Conservation (phyloP, 257 asterid genomes). For the Catharanthus roseus region DNA sequence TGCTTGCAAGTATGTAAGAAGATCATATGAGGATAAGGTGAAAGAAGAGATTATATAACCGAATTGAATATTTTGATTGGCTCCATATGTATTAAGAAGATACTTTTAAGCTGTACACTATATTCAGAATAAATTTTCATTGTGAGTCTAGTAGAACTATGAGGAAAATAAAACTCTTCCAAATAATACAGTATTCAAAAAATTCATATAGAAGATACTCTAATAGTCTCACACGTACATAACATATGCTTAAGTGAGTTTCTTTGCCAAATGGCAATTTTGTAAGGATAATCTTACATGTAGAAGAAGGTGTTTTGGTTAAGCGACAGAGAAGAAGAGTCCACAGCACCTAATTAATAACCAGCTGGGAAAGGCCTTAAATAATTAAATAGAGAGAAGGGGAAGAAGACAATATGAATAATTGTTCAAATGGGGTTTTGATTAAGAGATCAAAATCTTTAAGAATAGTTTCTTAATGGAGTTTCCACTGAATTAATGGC, state of each 20-base stretch:
- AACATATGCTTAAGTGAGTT: too few species aligned
- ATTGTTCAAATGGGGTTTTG: constrained; percentile 19
- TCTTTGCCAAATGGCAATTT: constrained; percentile 29
- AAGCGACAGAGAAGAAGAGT: constrained; percentile 24
- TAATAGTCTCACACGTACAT: too few species aligned
- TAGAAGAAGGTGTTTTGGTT: not conserved
- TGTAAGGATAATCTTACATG: not conserved
- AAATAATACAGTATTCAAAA: too few species aligned
- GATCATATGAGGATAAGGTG: not conserved
- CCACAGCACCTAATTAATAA: constrained; percentile 20
- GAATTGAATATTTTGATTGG: too few species aligned
- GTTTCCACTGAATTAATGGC: constrained; percentile 23
- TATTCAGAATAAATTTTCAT: too few species aligned
- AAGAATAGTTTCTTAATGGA: constrained; percentile 17
- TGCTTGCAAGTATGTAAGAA: constrained; percentile 52
- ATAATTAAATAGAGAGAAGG: constrained; percentile 16
- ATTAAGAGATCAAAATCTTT: constrained; percentile 11
- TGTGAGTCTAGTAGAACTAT: too few species aligned
- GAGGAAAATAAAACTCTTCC: too few species aligned
- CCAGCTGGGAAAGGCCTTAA: constrained; percentile 21
- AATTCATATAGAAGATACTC: too few species aligned
- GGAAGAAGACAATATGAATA: constrained; percentile 12
- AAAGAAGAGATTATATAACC: not conserved
- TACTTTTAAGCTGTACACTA: too few species aligned
- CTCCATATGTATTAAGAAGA: too few species aligned